Base-by-base conservation (phyloP, 2,329 filamentous ascomycete genomes). In the Aspergillus jensenii region DNA sequence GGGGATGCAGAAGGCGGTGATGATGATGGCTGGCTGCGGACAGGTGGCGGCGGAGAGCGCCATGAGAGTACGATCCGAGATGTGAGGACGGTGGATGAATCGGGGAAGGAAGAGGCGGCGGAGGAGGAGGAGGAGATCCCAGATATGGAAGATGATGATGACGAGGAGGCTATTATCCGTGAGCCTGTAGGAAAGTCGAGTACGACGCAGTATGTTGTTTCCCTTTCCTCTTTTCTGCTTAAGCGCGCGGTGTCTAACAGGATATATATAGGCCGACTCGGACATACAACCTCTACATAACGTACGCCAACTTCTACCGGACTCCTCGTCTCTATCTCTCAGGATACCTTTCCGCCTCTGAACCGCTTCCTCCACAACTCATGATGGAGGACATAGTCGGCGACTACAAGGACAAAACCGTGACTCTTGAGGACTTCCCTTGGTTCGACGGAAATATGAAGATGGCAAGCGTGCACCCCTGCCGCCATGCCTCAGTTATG, bases 301-400 rank as follows among this genome's bases (percentile, higher is more conserved):
- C 92, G 78, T 99, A 99, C 79, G 91, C 93, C 4, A 90, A 93
- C 39, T 97, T 96, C 81, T 99, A 98, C 79, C 90, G 91, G 66
- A 98, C 95, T 4, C 95, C 95, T 0, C 91, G 95, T 35, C 86
- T 98, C 68, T 99, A 97, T 76, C 87, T 99, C 48, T 96, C 92
- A 0, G 95, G 95, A 68, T 98, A 98, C 76, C 81, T 86, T 12
- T 84, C 90, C 25, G 85, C 86, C 58, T 90, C 90, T 27, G 89
- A 92, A 64, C 92, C 93, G 2, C 87, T 96, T 0, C 86, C 89
- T 3, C 92, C 92, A 3, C 84, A 89, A 52, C 82, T 88, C 52
- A 96, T 96, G 92, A 96, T 96, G 90, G 91, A 96, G 75, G 92
- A 96, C 73, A 96, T 96, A 57, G 90, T 96, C 37, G 92, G 93